Evolutionary conservation across 306 rosid genomes (phyloP).

Genomic region (Quillaja saponaria): DNA sequence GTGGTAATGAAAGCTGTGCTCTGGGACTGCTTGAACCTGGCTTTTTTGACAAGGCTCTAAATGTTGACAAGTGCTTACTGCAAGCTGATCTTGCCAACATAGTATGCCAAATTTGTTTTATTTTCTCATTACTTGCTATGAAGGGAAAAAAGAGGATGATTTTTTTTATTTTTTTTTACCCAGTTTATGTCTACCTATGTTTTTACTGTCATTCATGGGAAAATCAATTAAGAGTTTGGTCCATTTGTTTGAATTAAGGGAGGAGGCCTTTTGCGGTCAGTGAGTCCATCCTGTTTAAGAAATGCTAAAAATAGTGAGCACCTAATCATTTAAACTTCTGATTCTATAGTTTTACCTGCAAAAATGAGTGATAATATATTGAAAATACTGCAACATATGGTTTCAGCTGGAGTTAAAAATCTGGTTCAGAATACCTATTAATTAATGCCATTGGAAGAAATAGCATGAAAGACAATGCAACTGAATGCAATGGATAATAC

Average conservation of each 20-base stretch:
- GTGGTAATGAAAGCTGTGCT: constrained; percentile 51
- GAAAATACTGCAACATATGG: constrained; percentile 60
- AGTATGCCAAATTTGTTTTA: constrained; percentile 41
- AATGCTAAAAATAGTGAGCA: constrained; percentile 55
- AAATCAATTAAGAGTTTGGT: constrained; percentile 48
- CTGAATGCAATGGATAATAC: constrained; percentile 33
- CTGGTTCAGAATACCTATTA: constrained; percentile 36
- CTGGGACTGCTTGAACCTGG: constrained; percentile 89
- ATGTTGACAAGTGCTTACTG: constrained; percentile 76
- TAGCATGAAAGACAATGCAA: constrained; percentile 66
- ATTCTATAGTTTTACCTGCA: constrained; percentile 59
- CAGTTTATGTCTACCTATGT: no score
- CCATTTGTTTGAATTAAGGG: constrained; percentile 48
- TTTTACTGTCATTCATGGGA: no score
- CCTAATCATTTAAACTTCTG: constrained; percentile 68
- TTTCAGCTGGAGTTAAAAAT: constrained; percentile 52
- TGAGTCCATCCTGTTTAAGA: constrained; percentile 62
- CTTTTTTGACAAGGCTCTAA: constrained; percentile 70
- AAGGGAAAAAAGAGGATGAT: no score
- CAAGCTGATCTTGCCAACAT: constrained; percentile 76
- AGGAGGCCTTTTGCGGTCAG: constrained; percentile 69
- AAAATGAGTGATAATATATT: constrained; percentile 61
- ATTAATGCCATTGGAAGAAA: constrained; percentile 64
- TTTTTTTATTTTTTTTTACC: no score
- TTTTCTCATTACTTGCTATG: neutral